phyloP scores from a whole-genome alignment of 2,329 filamentous ascomycete species.

The Byssoonygena ceratinophila region DNA sequence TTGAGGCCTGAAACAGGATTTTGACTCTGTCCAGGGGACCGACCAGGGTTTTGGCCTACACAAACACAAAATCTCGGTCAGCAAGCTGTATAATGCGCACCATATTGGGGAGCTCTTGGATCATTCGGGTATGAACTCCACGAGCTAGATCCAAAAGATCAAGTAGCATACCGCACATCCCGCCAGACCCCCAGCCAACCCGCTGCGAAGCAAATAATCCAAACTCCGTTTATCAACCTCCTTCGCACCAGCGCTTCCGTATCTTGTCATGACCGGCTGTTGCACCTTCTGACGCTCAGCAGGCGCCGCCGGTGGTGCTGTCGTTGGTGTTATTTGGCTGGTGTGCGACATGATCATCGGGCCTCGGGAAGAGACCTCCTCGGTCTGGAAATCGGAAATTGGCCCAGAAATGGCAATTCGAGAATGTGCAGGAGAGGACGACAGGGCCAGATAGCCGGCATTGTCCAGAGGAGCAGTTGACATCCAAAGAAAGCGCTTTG shows the following conservation, averaged over 20 bases:
- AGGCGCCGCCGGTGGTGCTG: not conserved
- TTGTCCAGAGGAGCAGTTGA: not conserved
- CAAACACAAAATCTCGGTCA: not conserved
- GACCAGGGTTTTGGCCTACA: constrained; percentile 84
- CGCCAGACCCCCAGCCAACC: constrained; percentile 76
- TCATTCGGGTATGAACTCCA: too few relatives aligned
- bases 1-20: constrained; percentile 94
- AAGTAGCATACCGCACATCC: constrained; percentile 91
- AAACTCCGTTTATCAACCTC: constrained; percentile 57
- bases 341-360: constrained; percentile 7
- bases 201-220: constrained; percentile 75
- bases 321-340: not conserved
- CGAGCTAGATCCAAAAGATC: too few relatives aligned
- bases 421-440: not conserved
- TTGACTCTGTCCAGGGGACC: constrained; percentile 95
- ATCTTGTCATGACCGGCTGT: constrained; percentile 1
- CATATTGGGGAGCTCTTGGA: too few relatives aligned
- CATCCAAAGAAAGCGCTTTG: not conserved
- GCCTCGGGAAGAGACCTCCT: constrained; percentile 15
- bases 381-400: not conserved
- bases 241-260: not conserved
- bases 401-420: not conserved
- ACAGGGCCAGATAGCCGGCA: not conserved
- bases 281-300: not conserved
- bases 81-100: too few relatives aligned